Evolutionary conservation across 495 filamentous ascomycete species (phyloP), one percentile per base, ranked within the genome.

Genomic region (Aspergillus cavernicola): DNA sequence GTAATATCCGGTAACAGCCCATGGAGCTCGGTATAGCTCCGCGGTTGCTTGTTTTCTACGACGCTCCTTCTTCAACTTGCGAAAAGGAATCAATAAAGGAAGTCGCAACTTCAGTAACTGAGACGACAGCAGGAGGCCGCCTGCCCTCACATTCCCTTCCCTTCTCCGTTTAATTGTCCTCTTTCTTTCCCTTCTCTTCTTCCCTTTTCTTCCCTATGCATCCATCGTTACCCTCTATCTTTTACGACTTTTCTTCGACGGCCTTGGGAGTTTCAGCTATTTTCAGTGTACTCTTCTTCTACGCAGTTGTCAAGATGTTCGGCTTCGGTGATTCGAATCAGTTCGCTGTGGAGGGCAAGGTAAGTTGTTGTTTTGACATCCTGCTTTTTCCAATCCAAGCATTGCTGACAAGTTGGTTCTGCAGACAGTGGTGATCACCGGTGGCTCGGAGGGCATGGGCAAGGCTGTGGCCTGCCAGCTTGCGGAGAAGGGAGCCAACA

Each of bases 381-480:
- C n/a, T 8, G 52, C 40, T 6, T 26, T 16, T n/a, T 26, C 19
- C 10, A 33, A 13, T 46, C 9, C 7, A 22, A 18, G 15, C 20
- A 15, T 39, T 39, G 18, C 35, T 50, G 31, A 66, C 68, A 28
- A 58, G n/a, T 24, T 47, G 35, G 29, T 8, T 56, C 50, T 18
- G 15, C 39, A 92, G 89, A 93, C 88, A 5, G 80, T 93, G 52
- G 70, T 97, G 19, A 75, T 98, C 48, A 98, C 93, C 11, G 93
- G 93, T 33, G 92, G 84, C 47, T 97, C 95, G 1, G 87, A 96
- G 64, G 93, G 93, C 43, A 89, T 96, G 87, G 93, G 93, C 56
- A 81, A 78, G 61, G 81, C 78, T 40, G 80, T 86, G 15, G 92
- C 84, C 4, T 74, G 79, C 18, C 78, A 89, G 50, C 80, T 97